These are phyloP conservation scores for Kodamaea derodonti DNA, from an alignment of 1,139 yeast genomes.

Conservation along the genomic window DNA sequence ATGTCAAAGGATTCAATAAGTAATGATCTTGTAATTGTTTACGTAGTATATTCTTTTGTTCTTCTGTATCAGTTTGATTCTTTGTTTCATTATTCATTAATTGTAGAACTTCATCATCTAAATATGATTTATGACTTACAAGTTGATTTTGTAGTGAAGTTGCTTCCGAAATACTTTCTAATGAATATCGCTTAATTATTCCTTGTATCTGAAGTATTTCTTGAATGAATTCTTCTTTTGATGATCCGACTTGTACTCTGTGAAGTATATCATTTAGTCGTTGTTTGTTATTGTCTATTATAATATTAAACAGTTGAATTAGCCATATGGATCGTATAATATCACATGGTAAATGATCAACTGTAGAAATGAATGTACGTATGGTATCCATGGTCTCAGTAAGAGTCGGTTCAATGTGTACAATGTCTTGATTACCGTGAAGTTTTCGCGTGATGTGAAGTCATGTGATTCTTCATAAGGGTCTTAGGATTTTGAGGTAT, in stretches of 20 bases:
- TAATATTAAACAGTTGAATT: constrained; percentile 37
- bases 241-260: constrained; percentile 4
- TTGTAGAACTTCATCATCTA: constrained; percentile 30
- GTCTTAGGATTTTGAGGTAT: too few relatives aligned
- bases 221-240: constrained; percentile 6
- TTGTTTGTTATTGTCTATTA: constrained; percentile 18
- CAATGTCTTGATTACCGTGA: too few relatives aligned
- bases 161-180: constrained; percentile 35
- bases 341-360: constrained; percentile 47
- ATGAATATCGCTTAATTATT: constrained; percentile 13
- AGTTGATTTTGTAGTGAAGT: constrained; percentile 33
- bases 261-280: constrained; percentile 9
- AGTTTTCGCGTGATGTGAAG: too few relatives aligned
- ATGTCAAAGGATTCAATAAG: constrained; percentile 30
- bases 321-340: constrained; percentile 44
- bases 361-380: constrained; percentile 37
- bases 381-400: constrained; percentile 7
- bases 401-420: too few relatives aligned
- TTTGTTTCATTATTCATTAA: constrained; percentile 12
- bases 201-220: constrained; percentile 12
- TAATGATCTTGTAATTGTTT: constrained; percentile 35
- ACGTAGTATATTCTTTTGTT: constrained; percentile 16
- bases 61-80: constrained; percentile 15
- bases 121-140: constrained; percentile 26
- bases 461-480: too few relatives aligned